Evolutionary conservation across 2,329 filamentous ascomycete species (phyloP).

Genomic region (Botrytis elliptica): DNA sequence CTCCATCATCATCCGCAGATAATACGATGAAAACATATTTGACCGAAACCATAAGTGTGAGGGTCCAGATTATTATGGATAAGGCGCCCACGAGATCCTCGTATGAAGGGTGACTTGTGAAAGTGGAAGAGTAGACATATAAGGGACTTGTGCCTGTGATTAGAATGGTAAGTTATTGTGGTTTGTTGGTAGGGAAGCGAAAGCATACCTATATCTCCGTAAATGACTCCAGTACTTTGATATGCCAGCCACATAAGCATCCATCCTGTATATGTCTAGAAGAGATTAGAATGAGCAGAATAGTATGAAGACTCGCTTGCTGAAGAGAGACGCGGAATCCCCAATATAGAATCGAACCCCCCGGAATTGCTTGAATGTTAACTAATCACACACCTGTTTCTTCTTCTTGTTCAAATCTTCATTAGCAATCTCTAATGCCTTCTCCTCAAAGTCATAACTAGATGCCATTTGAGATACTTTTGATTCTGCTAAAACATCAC

Average conservation of each 20-base stretch:
- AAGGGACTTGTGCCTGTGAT: conserved; percentile 53
- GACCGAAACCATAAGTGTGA: conserved; percentile 66
- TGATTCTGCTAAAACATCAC: conserved; percentile 19
- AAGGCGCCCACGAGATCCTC: conserved; percentile 62
- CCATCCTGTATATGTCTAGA: conserved; percentile 33
- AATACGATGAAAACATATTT: conserved; percentile 69
- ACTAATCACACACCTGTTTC: conserved; percentile 32
- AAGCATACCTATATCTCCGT: conserved; percentile 63
- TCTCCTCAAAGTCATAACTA: conserved; percentile 31
- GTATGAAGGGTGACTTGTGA: conserved; percentile 53
- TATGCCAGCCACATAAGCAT: conserved; percentile 53
- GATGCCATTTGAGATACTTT: conserved; percentile 28
- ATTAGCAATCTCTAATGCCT: conserved; percentile 31
- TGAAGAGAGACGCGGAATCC: neutral
- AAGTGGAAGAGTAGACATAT: conserved; percentile 70
- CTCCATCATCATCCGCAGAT: conserved; percentile 66
- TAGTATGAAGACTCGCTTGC: neutral
- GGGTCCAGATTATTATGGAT: conserved; percentile 67
- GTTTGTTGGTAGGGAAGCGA: neutral
- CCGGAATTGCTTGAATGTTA: neutral
- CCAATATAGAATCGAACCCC: neutral
- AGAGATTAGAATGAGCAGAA: neutral
- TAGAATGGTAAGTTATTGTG: neutral
- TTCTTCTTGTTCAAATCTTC: conserved; percentile 36
- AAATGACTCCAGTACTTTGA: conserved; percentile 65